Base-by-base conservation (phyloP, 176 grass and related monocot genomes). In the Canna indica region DNA sequence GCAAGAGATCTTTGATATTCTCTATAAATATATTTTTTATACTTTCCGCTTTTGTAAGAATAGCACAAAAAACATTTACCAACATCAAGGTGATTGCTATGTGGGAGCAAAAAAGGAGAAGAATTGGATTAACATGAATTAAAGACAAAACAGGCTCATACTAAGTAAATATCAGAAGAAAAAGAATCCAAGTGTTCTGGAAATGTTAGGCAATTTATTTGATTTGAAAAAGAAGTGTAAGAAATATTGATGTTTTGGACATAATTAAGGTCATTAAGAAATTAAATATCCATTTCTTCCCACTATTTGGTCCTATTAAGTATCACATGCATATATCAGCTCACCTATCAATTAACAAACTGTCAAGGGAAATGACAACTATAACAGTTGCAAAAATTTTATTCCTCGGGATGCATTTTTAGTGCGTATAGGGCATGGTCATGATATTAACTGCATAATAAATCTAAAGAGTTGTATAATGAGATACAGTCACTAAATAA, bases 151-250 rank as follows among this genome's bases (percentile, higher is more conserved):
- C 8, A 65, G 10, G 58, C 31, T 31, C 25, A 15, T 9, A 31
- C 36, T 65, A 36, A 17, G 4, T 36, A 36, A 36, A 65, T 65
- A 15, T n/a, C 36, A 17, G 16, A 38, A 6, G 32, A 22, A 65
- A 64, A 30, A 20, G 61, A 22, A 50, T n/a, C 33, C 33, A 36
- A 64, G 18, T 64, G 15, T 20, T 36, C 20, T 65, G 34, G 20
- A 65, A 36, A 36, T 34, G 27, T 22, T 22, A 36, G 62, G 62
- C 62, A 65, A n/a, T 65, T 36, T 32, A 38, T 65, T n/a, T 64
- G 33, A 35, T 20, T 35, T 36, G 17, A 30, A 64, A 22, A 13
- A 22, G 26, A 29, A 29, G 8, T 64, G 15, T 31, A 64, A 31
- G 61, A 34, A 36, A 64, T 64, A 18, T 20, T 33, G 32, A 35